Base-by-base conservation (phyloP, 2,329 filamentous ascomycete genomes). In the Colletotrichum noveboracense region DNA sequence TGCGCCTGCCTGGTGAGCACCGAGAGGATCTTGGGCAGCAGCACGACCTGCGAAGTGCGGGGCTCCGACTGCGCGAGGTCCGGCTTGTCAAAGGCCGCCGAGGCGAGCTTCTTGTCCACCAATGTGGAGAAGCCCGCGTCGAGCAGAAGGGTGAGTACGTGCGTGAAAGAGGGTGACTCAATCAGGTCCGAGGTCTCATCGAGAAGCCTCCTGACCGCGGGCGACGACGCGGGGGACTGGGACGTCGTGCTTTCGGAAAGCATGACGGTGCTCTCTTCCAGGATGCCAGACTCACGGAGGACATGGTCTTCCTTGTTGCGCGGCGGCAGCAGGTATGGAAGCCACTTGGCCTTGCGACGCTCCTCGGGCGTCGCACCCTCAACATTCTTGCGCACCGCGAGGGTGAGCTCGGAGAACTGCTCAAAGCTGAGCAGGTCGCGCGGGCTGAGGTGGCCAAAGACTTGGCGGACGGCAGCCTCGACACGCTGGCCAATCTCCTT, bases 121-220 rank as follows among this genome's bases (percentile, higher is more conserved):
- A 99, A 90, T 28, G 94, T 91, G 4, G 94, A 94, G 86, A 98
- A 99, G 70, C 93, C 94, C 61, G 95, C 91, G 83, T 98, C 96
- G 75, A 98, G 94, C 71, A 98, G 90, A 74, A 95, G 92, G 3
- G 94, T 95, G 60, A 98, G 90, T 43, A 99, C 96, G 80, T 96
- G 94, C 1, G 93, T 91, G 85, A 98, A 98, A 43, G 95, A 91
- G 0, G 97, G 97, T 2, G 97, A 98, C 82, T 99, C 97, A 81
- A 98, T 93, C 28, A 99, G 91, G 83, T 99, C 97, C 52, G 96
- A 95, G 3, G 97, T 98, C 87, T 99, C 97, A 83, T 99, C 96
- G 2, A 99, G 91, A 24, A 99, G 91, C 74, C 94, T 93, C 71
- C 96, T 93, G 71, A 99, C 91, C 2, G 93, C 91, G 8, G 86